Conservation (phyloP, 345 rosid genomes). For the Eutrema japonicum region DNA sequence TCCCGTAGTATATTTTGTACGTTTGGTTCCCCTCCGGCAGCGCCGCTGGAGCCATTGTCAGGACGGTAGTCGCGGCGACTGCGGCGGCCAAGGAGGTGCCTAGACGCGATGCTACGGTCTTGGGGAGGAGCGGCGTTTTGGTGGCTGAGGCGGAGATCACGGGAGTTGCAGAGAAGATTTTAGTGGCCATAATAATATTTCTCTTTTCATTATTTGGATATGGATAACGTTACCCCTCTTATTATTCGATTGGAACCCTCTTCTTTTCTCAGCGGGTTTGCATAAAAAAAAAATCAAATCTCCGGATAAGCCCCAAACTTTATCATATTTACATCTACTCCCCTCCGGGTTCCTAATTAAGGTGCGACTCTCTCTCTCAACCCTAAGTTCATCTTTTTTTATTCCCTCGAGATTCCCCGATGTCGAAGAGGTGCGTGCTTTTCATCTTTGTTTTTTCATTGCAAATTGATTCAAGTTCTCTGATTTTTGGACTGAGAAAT, state of each 20-base stretch:
- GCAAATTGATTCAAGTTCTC: neutral
- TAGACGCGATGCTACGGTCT: slow-evolving; percentile 35
- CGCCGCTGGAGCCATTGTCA: slow-evolving; percentile 60
- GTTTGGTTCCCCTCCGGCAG: slow-evolving; percentile 49
- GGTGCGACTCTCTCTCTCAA: neutral
- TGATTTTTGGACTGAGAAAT: neutral
- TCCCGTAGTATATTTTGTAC: slow-evolving; percentile 79
- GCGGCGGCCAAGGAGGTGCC: slow-evolving; percentile 48
- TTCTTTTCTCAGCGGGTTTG: neutral
- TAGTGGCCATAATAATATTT: slow-evolving; percentile 53
- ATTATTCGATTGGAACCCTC: slow-evolving; percentile 23
- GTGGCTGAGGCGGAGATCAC: slow-evolving; percentile 52
- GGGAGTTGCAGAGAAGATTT: slow-evolving; percentile 52
- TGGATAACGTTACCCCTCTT: slow-evolving; percentile 33
- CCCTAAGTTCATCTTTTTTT: slow-evolving; percentile 10
- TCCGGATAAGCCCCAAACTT: slow-evolving; percentile 11
- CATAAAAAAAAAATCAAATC: neutral
- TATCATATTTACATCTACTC: slow-evolving; percentile 7
- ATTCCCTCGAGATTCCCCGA: slow-evolving; percentile 5
- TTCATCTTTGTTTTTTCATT: slow-evolving; percentile 12
- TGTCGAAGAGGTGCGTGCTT: slow-evolving; percentile 41
- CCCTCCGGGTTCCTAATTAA: slow-evolving; percentile 21
- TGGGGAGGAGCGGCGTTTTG: slow-evolving; percentile 45
- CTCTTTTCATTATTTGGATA: neutral
- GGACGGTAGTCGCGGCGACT: slow-evolving; percentile 56